phyloP scores from a whole-genome alignment of 129 eudicot genomes.

The Flaveria bidentis region DNA sequence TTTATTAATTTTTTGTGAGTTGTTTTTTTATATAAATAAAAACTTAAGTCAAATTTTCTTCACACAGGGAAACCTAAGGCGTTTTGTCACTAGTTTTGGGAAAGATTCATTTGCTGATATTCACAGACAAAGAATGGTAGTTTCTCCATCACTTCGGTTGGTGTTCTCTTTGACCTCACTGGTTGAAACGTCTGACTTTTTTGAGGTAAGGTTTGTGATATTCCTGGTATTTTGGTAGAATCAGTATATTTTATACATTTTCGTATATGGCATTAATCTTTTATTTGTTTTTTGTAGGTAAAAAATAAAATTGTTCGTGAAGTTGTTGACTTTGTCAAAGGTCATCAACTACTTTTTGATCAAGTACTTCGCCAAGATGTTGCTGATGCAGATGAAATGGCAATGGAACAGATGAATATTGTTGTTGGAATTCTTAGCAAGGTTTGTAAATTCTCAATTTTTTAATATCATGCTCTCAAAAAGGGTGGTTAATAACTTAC shows the following conservation, averaged over 20 bases:
- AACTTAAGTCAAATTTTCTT: neutral
- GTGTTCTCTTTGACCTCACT: conserved; percentile 86
- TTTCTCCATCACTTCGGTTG: conserved; percentile 80
- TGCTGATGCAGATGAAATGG: conserved; percentile 70
- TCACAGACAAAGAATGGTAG: conserved; percentile 70
- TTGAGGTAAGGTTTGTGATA: conserved; percentile 55
- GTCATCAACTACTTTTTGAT: conserved; percentile 76
- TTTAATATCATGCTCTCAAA: neutral
- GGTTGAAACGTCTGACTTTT: conserved; percentile 79
- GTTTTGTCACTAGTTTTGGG: conserved; percentile 48
- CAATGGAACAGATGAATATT: conserved; percentile 83
- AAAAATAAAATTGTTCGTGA: conserved; percentile 95
- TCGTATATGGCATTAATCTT: neutral
- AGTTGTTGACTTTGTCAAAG: conserved; percentile 79
- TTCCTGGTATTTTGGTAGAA: neutral
- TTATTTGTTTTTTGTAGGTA: conserved; percentile 47
- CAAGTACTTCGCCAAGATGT: conserved; percentile 75
- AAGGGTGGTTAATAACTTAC: neutral
- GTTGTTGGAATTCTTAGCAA: conserved; percentile 92
- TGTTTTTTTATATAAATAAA: neutral
- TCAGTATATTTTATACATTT: neutral
- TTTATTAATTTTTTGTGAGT: conserved; percentile 2
- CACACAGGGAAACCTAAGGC: conserved; percentile 67
- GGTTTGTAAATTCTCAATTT: conserved; percentile 43
- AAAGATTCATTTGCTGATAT: conserved; percentile 52